Evolutionary conservation across 2,329 filamentous ascomycete species (phyloP), one percentile per base, ranked within the genome.

Genomic region (Trichoderma koningii): DNA sequence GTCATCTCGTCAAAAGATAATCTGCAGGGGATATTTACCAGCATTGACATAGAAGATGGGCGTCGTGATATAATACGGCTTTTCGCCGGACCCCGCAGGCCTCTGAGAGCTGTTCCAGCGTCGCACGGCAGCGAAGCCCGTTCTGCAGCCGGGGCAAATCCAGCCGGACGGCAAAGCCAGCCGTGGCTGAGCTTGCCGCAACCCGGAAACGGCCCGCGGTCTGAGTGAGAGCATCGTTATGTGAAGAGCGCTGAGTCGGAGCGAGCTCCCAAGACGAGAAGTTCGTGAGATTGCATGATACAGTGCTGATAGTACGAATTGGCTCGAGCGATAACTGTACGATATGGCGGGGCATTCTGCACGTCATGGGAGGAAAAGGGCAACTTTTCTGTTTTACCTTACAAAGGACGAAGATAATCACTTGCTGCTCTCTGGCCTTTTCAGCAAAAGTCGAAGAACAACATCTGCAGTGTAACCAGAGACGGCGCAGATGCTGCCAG

Each of bases 31-130:
- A 10, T 19, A 48, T 26, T 66, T n/a, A 93, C 92, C 88, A 63
- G 93, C 92, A 85, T 99, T 99, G 80, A 99, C 95, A 78, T 99
- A 99, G 81, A 98, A 99, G 66, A 99, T 99, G 2, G 95, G 95
- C 9, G 93, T 96, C 5, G 95, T 98, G 72, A 97, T 83, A 81
- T 98, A 99, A 81, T 89, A 97, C 9, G 94, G 93, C 80, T 98
- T 98, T 67, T 73, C 70, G 38, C 41, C 57, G 1, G 52, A 48
- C 60, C 48, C 56, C 57, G 23, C 50, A 66, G 63, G 71, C 70
- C 69, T 73, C 52, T 70, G 66, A 15, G 74, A 74, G 72, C 75
- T 76, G 65, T 67, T 75, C 73, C 74, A 77, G 66, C 74, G 74
- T 21, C 66, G 68, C 60, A 68, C 63, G 7, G 67, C 64, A 21